Percentiles rank a stretch among this genome's conserved stretches.
Conservation (phyloP, 495 filamentous ascomycete genomes). For the Xylaria venustula region DNA sequence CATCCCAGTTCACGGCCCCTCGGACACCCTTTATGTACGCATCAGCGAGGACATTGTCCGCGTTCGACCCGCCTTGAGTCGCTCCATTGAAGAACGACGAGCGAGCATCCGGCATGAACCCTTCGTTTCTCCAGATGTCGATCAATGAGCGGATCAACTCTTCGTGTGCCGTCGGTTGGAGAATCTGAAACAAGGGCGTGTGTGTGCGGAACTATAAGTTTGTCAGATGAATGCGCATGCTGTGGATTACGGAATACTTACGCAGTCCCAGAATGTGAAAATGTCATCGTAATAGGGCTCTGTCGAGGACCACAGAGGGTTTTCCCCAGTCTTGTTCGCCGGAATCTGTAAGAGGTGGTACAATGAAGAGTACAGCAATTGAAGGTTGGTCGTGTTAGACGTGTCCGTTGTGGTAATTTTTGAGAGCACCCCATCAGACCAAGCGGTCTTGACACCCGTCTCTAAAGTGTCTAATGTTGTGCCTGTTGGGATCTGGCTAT, state of each 20-base stretch:
- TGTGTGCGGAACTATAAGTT: constrained; percentile 56
- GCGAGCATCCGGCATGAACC: constrained; percentile 63
- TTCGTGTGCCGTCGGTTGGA: constrained; percentile 62
- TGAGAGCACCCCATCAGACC: constrained; percentile 62
- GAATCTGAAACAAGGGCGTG: constrained; percentile 62
- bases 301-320: constrained; percentile 61
- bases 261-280: constrained; percentile 56
- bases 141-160: constrained; percentile 68
- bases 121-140: constrained; percentile 68
- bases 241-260: constrained; percentile 10
- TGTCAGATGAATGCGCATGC: background rate
- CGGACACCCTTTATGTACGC: constrained; percentile 71
- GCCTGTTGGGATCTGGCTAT: constrained; percentile 55
- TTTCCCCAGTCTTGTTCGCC: constrained; percentile 70
- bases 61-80: constrained; percentile 70
- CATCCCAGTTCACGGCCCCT: constrained; percentile 63
- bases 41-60: constrained; percentile 73
- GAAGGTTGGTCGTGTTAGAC: constrained; percentile 50
- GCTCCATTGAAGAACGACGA: constrained; percentile 71
- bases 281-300: constrained; percentile 67
- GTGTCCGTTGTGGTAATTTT: constrained; percentile 61
- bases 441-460: constrained; percentile 45
- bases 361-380: constrained; percentile 62
- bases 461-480: constrained; percentile 50
- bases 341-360: constrained; percentile 71